A percentile compares a stretch with the other conserved stretches of the same genome.
phyloP scores from a whole-genome alignment of 495 filamentous ascomycete genomes.

The Corynascus novoguineensis region DNA sequence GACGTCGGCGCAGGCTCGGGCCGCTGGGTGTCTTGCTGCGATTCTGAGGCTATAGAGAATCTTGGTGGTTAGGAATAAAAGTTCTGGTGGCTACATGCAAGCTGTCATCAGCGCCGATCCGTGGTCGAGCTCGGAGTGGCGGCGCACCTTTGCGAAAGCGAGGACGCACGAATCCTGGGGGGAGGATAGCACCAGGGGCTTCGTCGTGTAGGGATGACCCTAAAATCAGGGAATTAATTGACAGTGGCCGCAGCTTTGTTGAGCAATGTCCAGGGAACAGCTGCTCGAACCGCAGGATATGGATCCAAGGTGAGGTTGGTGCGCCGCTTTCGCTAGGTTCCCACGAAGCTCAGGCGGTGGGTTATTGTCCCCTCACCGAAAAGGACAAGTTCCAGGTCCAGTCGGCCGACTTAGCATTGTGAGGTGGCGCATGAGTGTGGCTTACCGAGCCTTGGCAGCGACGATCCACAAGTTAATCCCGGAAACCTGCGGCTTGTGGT shows the following conservation, averaged over 20 bases:
- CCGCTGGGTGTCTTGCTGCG: background rate
- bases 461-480: background rate
- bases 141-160: slow-evolving; percentile 11
- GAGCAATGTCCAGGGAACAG: background rate
- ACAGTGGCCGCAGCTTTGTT: background rate
- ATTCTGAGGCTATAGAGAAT: background rate
- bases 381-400: slow-evolving; percentile 32
- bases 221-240: background rate
- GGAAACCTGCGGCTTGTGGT: background rate
- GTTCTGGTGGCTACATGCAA: slow-evolving; percentile 17
- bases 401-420: slow-evolving; percentile 15
- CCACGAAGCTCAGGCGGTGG: slow-evolving; percentile 17
- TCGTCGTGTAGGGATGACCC: background rate
- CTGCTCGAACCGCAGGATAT: slow-evolving; percentile 4
- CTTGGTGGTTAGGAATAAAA: background rate
- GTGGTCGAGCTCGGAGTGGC: slow-evolving; percentile 1
- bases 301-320: slow-evolving; percentile 11
- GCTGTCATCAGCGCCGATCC: slow-evolving; percentile 27
- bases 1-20: slow-evolving; percentile 1
- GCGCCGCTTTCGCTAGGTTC: slow-evolving; percentile 22
- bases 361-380: slow-evolving; percentile 27
- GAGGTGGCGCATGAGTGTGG: slow-evolving; percentile 24
- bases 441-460: slow-evolving; percentile 5
- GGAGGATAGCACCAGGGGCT: background rate
- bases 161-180: background rate